Base-by-base conservation (phyloP, 1,284 basidiomycete genomes). In the Rhodotorula glutinis region DNA sequence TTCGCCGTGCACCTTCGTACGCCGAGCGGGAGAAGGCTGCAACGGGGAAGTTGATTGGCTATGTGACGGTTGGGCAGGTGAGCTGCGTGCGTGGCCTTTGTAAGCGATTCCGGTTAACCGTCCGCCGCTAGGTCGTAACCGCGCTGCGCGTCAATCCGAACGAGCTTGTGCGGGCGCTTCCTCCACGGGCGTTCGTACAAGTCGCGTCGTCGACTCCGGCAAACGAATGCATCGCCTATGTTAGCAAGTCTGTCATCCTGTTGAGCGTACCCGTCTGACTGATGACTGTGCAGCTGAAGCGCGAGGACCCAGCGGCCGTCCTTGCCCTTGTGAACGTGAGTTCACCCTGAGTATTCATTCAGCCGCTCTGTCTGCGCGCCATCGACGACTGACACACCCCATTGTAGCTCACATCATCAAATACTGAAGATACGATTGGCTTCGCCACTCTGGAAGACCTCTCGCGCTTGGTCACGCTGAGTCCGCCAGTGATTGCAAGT, bases 281-380 rank as follows among this genome's bases (percentile, higher is more conserved):
- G 27, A 14, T 14, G 0, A 0, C 14, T 3, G 14, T 8, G 10
- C 27, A 64, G 62, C 66, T 72, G 83, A 93, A 97, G 83, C 94
- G 92, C 7, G 94, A 67, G 19, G 44, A 94, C 14, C 87, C 92
- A 57, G 90, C 91, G 0, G 94, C 98, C 79, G 82, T 98, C 70
- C 83, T 98, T 30, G 10, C 3, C 10, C 27, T 29, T 1, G 4
- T n/a, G 5, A 13, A 33, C 17, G 43, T 11, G 30, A 53, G 44
- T 30, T 25, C 11, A 41, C 33, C 17, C 14, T n/a, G n/a, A n/a
- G n/a, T n/a, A n/a, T n/a, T n/a, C n/a, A n/a, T n/a, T n/a, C n/a
- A n/a, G n/a, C n/a, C n/a, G n/a, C n/a, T n/a, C n/a, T n/a, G n/a
- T n/a, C n/a, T n/a, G n/a, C n/a, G n/a, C n/a, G n/a, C n/a, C n/a